Evolutionary conservation across 2,329 filamentous ascomycete species (phyloP), one percentile per base, ranked within the genome.

Genomic region (Scedosporium minutisporum): DNA sequence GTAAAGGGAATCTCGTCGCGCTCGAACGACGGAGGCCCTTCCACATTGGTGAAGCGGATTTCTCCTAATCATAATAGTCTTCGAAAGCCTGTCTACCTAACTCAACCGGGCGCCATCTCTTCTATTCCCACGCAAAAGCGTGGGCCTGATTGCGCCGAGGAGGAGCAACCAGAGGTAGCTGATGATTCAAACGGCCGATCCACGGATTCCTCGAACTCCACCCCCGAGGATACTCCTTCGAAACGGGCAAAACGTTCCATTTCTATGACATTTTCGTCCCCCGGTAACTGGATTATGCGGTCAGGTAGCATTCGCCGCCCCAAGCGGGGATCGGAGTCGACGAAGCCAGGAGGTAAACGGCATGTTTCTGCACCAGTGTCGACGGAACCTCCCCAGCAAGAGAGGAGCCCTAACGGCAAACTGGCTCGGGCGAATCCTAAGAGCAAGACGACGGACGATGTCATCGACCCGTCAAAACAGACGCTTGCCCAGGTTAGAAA

Each of bases 201-300:
- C 16, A 23, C 51, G 51, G 51, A 55, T 55, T 55, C 51, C 12
- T 51, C 65, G 33, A 51, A 58, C 33, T 62, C 69, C 64, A 68
- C 73, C 1, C 69, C 71, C 2, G 75, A 78, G 44, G 72, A 72
- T 29, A 77, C 77, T 1, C 76, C 78, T 2, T 74, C 77, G 6
- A 80, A 77, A 67, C 75, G 72, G 60, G 74, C 80, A 12, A 78
- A 76, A 62, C 78, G 81, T 64, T 86, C 85, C 16, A 74, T 83
- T 27, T 87, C 85, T 16, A 81, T 84, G 77, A 82, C 85, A 62
- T 83, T 87, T 64, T 77, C 77, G 64, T 82, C 84, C 1, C 78
- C 84, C 16, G 77, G 75, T 59, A 80, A 75, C 59, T 86, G 84
- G 83, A 81, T 85, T 65, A 74, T 81, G 41, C 81, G 76, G 69